phyloP scores from a whole-genome alignment of 2,329 filamentous ascomycete genomes.

The Ambrosiella beaveri region DNA sequence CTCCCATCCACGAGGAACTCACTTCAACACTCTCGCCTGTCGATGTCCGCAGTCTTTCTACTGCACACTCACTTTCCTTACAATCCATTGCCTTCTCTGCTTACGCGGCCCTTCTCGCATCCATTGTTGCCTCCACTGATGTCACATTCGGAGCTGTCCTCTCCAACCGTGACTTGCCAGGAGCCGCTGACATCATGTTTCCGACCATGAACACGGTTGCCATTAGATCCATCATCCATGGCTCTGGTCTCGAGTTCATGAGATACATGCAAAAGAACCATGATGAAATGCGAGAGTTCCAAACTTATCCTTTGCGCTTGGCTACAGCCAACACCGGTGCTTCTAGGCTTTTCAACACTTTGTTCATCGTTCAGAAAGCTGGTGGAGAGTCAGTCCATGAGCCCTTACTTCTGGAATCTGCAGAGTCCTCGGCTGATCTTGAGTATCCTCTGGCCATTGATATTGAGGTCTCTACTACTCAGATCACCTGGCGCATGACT shows the following conservation, averaged over 20 bases:
- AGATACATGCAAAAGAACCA: conserved; percentile 57
- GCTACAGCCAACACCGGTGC: conserved; percentile 25
- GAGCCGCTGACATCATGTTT: conserved; percentile 52
- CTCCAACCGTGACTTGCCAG: conserved; percentile 64
- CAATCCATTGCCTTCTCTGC: conserved; percentile 27
- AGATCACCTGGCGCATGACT: conserved; percentile 54
- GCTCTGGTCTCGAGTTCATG: conserved; percentile 45
- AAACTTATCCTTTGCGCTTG: conserved; percentile 61
- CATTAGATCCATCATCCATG: conserved; percentile 55
- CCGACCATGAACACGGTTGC: conserved; percentile 86
- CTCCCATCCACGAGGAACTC: not conserved
- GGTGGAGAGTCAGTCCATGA: not conserved
- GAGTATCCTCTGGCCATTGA: conserved; percentile 75
- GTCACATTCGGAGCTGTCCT: conserved; percentile 69
- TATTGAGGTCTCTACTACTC: conserved; percentile 43
- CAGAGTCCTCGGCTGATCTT: conserved; percentile 31
- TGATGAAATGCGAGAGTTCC: conserved; percentile 47
- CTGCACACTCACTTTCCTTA: not conserved
- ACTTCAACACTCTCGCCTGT: conserved; percentile 22
- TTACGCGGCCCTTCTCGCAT: conserved; percentile 56
- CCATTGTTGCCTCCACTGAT: conserved; percentile 46
- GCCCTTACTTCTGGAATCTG: not conserved
- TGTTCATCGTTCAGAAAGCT: conserved; percentile 31
- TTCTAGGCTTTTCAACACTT: conserved; percentile 32
- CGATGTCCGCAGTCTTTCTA: conserved; percentile 20